Conservation (phyloP, 2,329 filamentous ascomycete genomes). For the Colletotrichum sp. region DNA sequence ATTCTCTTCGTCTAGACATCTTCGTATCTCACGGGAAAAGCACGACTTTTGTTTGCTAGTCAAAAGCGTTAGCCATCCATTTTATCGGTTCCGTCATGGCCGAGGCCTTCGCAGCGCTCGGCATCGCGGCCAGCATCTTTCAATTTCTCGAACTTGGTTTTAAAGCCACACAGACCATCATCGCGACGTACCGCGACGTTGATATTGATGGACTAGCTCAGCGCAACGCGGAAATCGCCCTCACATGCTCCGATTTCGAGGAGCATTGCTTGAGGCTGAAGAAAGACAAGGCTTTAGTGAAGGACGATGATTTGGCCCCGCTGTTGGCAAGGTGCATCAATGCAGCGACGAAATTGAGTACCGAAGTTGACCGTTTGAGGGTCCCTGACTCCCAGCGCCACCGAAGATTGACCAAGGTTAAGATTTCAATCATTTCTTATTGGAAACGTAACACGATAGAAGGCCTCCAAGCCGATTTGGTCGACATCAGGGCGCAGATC, state of each 20-base stretch:
- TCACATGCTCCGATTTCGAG: not conserved
- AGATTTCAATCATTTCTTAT: not conserved
- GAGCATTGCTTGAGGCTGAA: not conserved
- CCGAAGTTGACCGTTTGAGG: not conserved
- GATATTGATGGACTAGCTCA: not conserved
- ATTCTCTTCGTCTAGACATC: too few species aligned
- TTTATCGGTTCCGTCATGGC: not conserved
- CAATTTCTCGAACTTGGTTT: conserved; percentile 13
- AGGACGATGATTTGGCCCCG: not conserved
- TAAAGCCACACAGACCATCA: not conserved
- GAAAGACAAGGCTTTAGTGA: not conserved
- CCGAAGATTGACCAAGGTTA: not conserved
- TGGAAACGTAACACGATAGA: not conserved
- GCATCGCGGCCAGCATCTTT: conserved; percentile 34
- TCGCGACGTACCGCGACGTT: not conserved
- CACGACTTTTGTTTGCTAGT: too few species aligned
- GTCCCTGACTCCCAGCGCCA: rapidly evolving
- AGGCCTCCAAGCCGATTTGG: not conserved
- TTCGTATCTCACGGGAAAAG: too few species aligned
- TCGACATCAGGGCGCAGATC: not conserved
- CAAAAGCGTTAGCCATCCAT: too few species aligned
- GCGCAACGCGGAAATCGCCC: not conserved
- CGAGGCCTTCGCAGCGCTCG: conserved; percentile 37
- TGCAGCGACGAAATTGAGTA: not conserved
- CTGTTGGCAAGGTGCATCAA: not conserved